Evolutionary conservation across 1,139 yeast genomes (phyloP), one percentile per base, ranked within the genome.

Genomic region (Sugiyamaella castrensis): DNA sequence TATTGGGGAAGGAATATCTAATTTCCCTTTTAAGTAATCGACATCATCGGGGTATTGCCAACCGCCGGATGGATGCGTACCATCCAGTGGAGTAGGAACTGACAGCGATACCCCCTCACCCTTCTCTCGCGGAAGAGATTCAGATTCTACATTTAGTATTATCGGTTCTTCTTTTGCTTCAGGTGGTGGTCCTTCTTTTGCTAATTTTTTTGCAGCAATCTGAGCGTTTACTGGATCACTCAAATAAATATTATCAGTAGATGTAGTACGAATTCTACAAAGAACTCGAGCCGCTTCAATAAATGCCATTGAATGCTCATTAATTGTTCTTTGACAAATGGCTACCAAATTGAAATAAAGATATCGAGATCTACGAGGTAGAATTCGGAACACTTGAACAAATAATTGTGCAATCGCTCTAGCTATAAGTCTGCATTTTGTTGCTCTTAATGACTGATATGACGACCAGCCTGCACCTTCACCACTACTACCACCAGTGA

Each of bases 11-110:
- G 68, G 63, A 13, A 49, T 52, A 24, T 68, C 62, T 19, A 66
- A 51, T n/a, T 56, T 65, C 1, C 71, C 67, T 4, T 82, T 80
- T 7, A 84, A 65, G 57, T 76, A 80, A 1, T 40, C 47, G 15
- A 48, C 37, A 13, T 66, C 62, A 53, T 84, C 92, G 0, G 91
- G 92, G 57, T 75, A 81, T 13, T 69, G 67, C 92, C 92, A 85
- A 48, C 70, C 43, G 28, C 50, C 53, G 3, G 48, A 40, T 2
- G 54, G 47, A 15, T 35, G 8, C 11, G 8, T 10, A n/a, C n/a
- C n/a, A n/a, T n/a, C n/a, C n/a, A n/a, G n/a, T n/a, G n/a, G n/a
- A n/a, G n/a, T n/a, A 9, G 32, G 32, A n/a, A 29, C 9, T 10
- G n/a, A 29, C 32, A 36, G 15, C 36, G 36, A n/a, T 35, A n/a